phyloP scores from a whole-genome alignment of 2,329 filamentous ascomycete species.

The Arthrinium phaeospermum region DNA sequence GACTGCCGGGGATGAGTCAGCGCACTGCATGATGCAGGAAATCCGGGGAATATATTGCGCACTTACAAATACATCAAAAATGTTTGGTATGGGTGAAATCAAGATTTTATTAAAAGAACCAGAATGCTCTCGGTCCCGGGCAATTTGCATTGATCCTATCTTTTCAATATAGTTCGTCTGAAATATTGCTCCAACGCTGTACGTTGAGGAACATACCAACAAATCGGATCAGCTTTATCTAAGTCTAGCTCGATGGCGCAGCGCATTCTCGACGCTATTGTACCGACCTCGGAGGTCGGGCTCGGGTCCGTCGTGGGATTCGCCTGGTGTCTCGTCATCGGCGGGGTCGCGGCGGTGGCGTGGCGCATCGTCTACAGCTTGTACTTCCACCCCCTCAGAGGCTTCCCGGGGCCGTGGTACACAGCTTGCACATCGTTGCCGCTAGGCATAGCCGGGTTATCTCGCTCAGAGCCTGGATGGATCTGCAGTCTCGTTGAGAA shows the following conservation, averaged over 20 bases:
- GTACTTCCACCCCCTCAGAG: constrained; percentile 31
- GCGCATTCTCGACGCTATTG: not conserved
- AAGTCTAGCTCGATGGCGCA: not conserved
- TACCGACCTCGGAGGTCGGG: not conserved
- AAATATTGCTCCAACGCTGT: too few species aligned
- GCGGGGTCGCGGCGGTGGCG: not conserved
- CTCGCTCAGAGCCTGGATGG: constrained; percentile 30
- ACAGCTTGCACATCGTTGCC: constrained; percentile 30
- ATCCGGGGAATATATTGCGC: not conserved
- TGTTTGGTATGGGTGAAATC: not conserved
- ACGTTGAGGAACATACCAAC: not conserved
- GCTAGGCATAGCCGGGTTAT: constrained; percentile 28
- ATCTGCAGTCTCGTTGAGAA: constrained; percentile 30
- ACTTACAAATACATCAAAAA: not conserved
- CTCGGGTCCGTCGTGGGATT: not conserved
- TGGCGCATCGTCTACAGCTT: constrained; percentile 27
- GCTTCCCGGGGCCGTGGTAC: constrained; percentile 34
- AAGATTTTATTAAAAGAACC: not conserved
- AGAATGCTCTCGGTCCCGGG: too few species aligned
- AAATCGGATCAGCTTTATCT: not conserved
- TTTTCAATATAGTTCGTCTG: too few species aligned
- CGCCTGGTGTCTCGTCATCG: not conserved
- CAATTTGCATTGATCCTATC: too few species aligned
- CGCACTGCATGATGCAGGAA: not conserved
- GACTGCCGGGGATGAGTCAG: not conserved